Evolutionary conservation across 2,329 filamentous ascomycete species (phyloP).

Genomic region (Sporothrix globosa): DNA sequence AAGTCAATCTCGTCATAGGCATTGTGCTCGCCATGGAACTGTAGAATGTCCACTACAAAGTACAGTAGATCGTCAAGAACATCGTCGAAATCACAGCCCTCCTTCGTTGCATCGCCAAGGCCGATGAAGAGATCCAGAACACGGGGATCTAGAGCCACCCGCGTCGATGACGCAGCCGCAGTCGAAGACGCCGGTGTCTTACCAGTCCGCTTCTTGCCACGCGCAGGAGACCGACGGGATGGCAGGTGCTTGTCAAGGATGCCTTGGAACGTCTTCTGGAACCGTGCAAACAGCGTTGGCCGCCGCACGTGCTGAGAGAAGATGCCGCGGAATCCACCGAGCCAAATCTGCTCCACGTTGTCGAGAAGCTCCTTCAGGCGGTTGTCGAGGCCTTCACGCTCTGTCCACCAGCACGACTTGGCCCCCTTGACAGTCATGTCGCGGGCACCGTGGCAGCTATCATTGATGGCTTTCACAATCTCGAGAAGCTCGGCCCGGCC

Average conservation of each 20-base stretch:
- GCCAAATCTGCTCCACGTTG: slow-evolving; percentile 90
- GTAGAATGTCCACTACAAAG: slow-evolving; percentile 93
- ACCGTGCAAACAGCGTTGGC: slow-evolving; percentile 68
- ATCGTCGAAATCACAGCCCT: slow-evolving; percentile 78
- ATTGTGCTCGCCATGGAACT: slow-evolving; percentile 94
- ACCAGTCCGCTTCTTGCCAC: slow-evolving; percentile 53
- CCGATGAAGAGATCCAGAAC: slow-evolving; percentile 89
- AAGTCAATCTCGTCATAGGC: slow-evolving; percentile 98
- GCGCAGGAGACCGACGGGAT: slow-evolving; percentile 66
- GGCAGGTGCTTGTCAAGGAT: slow-evolving; percentile 84
- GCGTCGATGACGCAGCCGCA: slow-evolving; percentile 36
- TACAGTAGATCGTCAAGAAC: slow-evolving; percentile 90
- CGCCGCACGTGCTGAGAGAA: slow-evolving; percentile 74
- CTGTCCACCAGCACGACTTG: slow-evolving; percentile 86
- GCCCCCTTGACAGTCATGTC: slow-evolving; percentile 74
- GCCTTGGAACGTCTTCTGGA: slow-evolving; percentile 75
- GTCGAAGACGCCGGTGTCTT: slow-evolving; percentile 35
- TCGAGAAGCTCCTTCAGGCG: slow-evolving; percentile 76
- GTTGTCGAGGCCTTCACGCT: slow-evolving; percentile 76
- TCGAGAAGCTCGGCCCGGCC: slow-evolving; percentile 79
- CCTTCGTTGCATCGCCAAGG: slow-evolving; percentile 71
- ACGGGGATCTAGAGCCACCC: slow-evolving; percentile 57
- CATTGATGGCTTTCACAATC: slow-evolving; percentile 80
- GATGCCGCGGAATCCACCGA: slow-evolving; percentile 93
- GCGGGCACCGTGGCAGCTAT: slow-evolving; percentile 73